Conservation (phyloP, 2,329 filamentous ascomycete species). For the Scedosporium dehoogii region DNA sequence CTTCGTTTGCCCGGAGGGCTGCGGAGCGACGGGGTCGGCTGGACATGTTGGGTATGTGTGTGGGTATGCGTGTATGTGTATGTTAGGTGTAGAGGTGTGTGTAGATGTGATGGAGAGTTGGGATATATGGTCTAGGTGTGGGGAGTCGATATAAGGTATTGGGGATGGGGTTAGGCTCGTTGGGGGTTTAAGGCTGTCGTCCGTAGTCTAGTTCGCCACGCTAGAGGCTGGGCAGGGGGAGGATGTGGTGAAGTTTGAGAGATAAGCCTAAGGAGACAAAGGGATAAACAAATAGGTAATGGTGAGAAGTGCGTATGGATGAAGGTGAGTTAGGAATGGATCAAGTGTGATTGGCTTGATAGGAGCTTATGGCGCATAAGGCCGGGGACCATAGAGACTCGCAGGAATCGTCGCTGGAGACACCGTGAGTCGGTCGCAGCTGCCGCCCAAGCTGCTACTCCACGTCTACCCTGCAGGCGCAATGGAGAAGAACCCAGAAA, state of each 20-base stretch:
- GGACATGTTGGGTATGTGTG: constrained; percentile 25
- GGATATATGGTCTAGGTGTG: background rate
- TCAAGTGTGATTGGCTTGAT: background rate
- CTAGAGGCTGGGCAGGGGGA: background rate
- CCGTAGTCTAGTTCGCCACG: background rate
- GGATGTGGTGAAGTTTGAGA: background rate
- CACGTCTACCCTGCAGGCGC: too few relatives aligned
- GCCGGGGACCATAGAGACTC: background rate
- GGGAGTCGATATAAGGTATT: too few relatives aligned
- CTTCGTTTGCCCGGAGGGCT: constrained; percentile 30
- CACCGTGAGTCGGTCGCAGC: too few relatives aligned
- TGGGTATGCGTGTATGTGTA: background rate
- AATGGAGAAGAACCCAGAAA: too few relatives aligned
- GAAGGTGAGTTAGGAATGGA: background rate
- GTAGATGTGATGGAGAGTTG: background rate
- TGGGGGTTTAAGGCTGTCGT: too few relatives aligned
- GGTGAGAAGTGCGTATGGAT: background rate
- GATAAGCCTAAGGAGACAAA: background rate
- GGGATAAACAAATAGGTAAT: background rate
- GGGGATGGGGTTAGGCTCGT: too few relatives aligned
- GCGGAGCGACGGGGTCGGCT: constrained; percentile 37
- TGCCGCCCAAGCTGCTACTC: too few relatives aligned
- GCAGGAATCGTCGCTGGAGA: background rate
- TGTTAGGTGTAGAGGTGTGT: background rate
- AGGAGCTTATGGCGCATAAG: background rate